phyloP scores from a whole-genome alignment of 2,329 filamentous ascomycete species.

The Fusarium avenaceum region DNA sequence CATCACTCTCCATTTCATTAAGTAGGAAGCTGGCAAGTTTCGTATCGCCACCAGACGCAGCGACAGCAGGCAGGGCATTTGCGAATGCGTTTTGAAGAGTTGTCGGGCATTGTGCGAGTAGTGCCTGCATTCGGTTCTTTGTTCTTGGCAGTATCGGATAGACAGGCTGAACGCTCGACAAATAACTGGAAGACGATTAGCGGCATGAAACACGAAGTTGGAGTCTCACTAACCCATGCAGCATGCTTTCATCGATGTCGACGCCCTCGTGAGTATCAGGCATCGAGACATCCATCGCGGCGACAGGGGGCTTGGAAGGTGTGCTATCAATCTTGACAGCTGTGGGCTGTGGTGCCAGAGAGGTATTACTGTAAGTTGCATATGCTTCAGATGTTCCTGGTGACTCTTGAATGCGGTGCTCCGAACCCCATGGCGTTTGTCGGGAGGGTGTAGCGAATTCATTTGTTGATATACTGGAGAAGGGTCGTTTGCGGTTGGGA shows the following conservation, averaged over 20 bases:
- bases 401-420: conserved; percentile 61
- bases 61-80: conserved; percentile 70
- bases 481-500: conserved; percentile 61
- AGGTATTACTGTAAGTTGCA: conserved; percentile 55
- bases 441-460: conserved; percentile 58
- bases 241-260: conserved; percentile 60
- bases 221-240: conserved; percentile 58
- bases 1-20: conserved; percentile 64
- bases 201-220: background rate
- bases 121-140: conserved; percentile 67
- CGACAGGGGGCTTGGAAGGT: conserved; percentile 54
- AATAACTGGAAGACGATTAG: conserved; percentile 63
- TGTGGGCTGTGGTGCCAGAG: conserved; percentile 62
- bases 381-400: conserved; percentile 54
- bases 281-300: conserved; percentile 55
- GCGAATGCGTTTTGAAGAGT: conserved; percentile 74
- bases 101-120: conserved; percentile 68
- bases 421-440: conserved; percentile 62
- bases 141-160: conserved; percentile 75
- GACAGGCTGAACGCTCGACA: conserved; percentile 73
- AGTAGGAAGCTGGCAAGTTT: conserved; percentile 63
- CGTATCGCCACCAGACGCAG: conserved; percentile 58
- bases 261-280: conserved; percentile 52
- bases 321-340: conserved; percentile 56
- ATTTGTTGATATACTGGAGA: conserved; percentile 62